Base-by-base conservation (phyloP, 2,329 filamentous ascomycete species). In the Mariannaea sp. region DNA sequence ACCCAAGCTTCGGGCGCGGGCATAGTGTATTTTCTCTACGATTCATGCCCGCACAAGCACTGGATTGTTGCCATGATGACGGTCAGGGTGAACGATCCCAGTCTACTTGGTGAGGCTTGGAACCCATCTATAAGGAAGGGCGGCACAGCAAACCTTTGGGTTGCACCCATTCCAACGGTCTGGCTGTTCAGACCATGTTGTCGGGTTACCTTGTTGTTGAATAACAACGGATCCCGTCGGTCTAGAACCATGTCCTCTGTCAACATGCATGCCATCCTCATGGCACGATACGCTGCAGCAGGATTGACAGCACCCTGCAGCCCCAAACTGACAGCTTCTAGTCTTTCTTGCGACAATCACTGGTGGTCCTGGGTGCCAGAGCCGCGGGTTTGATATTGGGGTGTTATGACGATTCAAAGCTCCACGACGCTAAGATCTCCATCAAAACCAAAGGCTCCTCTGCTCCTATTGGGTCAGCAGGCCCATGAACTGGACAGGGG, bases 401-500 rank as follows among this genome's bases (percentile, higher is more conserved):
- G 16, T 40, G 36, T 24, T 43, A 30, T 30, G 19, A 22, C 20
- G 9, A 24, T 38, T 29, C 17, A 19, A 14, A 19, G 16, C 29
- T n/a, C 17, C 35, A 22, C 36, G 16, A n/a, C 7, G 19, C 20
- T 22, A 14, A 14, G 53, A 39, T 36, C 29, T 22, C 48, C 26
- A 24, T 30, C n/a, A 20, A n/a, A 46, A 27, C 32, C 27, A 14
- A 17, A 35, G 26, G 4, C 16, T 12, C 20, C 16, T 26, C 30
- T 32, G 5, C 24, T 38, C n/a, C 40, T n/a, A 49, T 53, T 53
- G 40, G 49, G 14, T 17, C 16, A 33, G 7, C 12, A 30, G 10
- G 16, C 39, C 5, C 2, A 27, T 35, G 26, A 44, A n/a, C 30
- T 30, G 26, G 35, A 39, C 62, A 64, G 46, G 60, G 59, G 58